Evolutionary conservation across 2,329 filamentous ascomycete genomes (phyloP).

Genomic region (Epichloe scottii): DNA sequence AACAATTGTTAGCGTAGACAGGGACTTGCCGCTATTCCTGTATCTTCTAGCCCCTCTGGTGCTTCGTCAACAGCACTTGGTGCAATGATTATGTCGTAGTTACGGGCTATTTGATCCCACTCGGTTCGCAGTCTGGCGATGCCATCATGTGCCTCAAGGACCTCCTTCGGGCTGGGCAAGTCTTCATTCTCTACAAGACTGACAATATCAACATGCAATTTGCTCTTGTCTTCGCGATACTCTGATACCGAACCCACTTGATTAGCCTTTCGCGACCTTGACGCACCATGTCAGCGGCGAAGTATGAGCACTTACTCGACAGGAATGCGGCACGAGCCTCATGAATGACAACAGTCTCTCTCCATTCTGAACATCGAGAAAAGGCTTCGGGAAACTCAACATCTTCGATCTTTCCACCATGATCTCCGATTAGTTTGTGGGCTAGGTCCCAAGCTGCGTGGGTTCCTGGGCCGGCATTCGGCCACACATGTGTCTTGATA

Average conservation of each 20-base stretch:
- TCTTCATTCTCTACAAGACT: slow-evolving; percentile 37
- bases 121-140: slow-evolving; percentile 39
- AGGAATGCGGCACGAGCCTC: slow-evolving; percentile 9
- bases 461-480: slow-evolving; percentile 31
- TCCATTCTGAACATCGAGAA: slow-evolving; percentile 35
- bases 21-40: slow-evolving; percentile 38
- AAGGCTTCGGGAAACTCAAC: slow-evolving; percentile 39
- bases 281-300: neutral
- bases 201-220: slow-evolving; percentile 31
- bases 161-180: slow-evolving; percentile 30
- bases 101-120: slow-evolving; percentile 37
- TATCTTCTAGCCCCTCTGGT: slow-evolving; percentile 36
- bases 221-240: slow-evolving; percentile 32
- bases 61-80: slow-evolving; percentile 50
- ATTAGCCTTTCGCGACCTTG: neutral
- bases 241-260: slow-evolving; percentile 35
- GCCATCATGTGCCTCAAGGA: slow-evolving; percentile 40
- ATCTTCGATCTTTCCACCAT: slow-evolving; percentile 44
- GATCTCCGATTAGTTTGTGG: slow-evolving; percentile 22
- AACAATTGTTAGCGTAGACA: slow-evolving; percentile 8
- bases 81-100: slow-evolving; percentile 42
- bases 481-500: slow-evolving; percentile 40
- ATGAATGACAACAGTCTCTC: slow-evolving; percentile 4
- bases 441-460: slow-evolving; percentile 28
- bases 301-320: slow-evolving; percentile 5